phyloP scores from a whole-genome alignment of 1,139 yeast species.

The Geotrichum cucujoidarum region DNA sequence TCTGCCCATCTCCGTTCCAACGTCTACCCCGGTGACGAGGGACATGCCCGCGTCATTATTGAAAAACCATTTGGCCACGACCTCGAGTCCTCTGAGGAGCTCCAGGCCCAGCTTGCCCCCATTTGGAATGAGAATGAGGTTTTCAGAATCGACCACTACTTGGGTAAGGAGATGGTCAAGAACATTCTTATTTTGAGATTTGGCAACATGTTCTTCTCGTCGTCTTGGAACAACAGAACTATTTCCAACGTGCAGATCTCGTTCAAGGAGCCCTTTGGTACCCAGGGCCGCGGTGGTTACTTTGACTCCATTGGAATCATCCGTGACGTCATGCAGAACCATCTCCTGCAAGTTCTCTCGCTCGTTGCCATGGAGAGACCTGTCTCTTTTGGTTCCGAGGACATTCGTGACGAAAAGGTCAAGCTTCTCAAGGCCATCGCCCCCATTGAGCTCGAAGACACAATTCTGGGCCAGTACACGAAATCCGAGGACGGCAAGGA shows the following conservation, averaged over 20 bases:
- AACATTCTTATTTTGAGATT: constrained; percentile 83
- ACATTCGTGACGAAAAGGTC: constrained; percentile 93
- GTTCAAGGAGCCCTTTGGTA: constrained; percentile 95
- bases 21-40: constrained; percentile 58
- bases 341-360: constrained; percentile 85
- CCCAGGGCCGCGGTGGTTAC: constrained; percentile 98
- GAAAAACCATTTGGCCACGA: constrained; percentile 98
- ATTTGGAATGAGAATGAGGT: constrained; percentile 86
- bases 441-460: constrained; percentile 59
- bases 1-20: constrained; percentile 65
- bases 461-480: constrained; percentile 82
- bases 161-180: constrained; percentile 97
- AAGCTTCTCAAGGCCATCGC: constrained; percentile 80
- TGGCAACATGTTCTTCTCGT: constrained; percentile 78
- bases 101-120: constrained; percentile 76
- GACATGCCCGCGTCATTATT: constrained; percentile 75
- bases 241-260: constrained; percentile 78
- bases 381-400: constrained; percentile 80
- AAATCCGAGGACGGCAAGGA: constrained; percentile 79
- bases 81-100: constrained; percentile 65
- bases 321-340: constrained; percentile 98
- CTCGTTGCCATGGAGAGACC: constrained; percentile 96
- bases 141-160: constrained; percentile 92
- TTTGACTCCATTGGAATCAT: constrained; percentile 93
- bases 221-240: constrained; percentile 80